These are phyloP conservation scores for Paecilomyces fulvus DNA, from an alignment of 2,329 filamentous ascomycete species.

Conservation along the genomic window DNA sequence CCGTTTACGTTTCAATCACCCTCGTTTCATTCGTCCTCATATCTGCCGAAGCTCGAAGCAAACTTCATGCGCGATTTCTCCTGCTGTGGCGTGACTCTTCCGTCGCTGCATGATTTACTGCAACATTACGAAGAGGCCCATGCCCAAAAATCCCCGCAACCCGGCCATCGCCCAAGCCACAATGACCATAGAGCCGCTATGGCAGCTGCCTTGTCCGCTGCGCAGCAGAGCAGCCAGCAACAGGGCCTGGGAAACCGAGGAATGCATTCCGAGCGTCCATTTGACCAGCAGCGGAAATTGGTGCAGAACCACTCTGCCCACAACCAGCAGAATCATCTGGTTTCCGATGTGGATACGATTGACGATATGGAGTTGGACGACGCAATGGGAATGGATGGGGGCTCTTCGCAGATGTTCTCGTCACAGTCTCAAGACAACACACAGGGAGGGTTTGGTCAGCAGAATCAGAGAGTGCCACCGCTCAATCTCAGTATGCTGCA, in stretches of 20 bases:
- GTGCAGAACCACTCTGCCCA: conserved; percentile 23
- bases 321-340: conserved; percentile 14
- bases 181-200: conserved; percentile 44
- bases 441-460: conserved; percentile 51
- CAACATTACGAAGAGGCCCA: conserved; percentile 97
- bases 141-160: conserved; percentile 56
- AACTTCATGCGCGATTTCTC: conserved; percentile 97
- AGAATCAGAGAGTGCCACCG: conserved; percentile 53
- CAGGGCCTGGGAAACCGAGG: conserved; percentile 25
- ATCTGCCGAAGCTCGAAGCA: conserved; percentile 90
- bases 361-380: conserved; percentile 98
- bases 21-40: conserved; percentile 92
- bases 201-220: conserved; percentile 38
- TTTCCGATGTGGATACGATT: conserved; percentile 67
- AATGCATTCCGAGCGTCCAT: conserved; percentile 24
- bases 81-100: conserved; percentile 83
- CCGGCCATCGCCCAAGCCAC: conserved; percentile 41
- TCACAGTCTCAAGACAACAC: conserved; percentile 61
- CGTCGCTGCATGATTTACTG: conserved; percentile 86
- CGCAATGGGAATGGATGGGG: conserved; percentile 47
- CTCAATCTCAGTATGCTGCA: conserved; percentile 73
- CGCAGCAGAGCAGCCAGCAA: conserved; percentile 44
- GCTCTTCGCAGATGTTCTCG: conserved; percentile 36
- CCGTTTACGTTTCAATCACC: conserved; percentile 86
- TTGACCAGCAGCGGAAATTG: conserved; percentile 30